Evolutionary conservation across 495 filamentous ascomycete genomes (phyloP), one percentile per base, ranked within the genome.

Genomic region (Aspergillus incahuasiensis): DNA sequence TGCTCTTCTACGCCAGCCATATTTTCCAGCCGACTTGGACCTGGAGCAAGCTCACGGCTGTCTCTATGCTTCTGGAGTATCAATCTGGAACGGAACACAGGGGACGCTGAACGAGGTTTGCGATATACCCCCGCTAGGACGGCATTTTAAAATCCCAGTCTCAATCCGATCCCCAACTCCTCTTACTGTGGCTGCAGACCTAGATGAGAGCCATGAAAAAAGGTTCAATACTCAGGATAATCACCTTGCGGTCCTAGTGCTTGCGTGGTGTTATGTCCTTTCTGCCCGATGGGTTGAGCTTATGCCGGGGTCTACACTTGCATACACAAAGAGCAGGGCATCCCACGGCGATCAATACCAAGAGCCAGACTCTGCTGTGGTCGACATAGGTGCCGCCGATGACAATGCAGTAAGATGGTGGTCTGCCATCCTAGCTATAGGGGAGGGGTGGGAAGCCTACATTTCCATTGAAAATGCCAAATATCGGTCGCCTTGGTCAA

Each of bases 261-360:
- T 30, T 41, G 35, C 48, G 15, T 52, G 48, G 48, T 41, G 48
- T 30, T 52, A 52, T 52, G 42, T 52, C 6, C 22, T 52, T 42
- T 52, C 38, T 16, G 48, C 35, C 7, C 21, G 35, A 19, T 52
- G 38, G 48, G 48, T 22, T 52, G 5, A 42, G 15, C 19, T 52
- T 7, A 52, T 52, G 34, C 48, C 48, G 20, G 35, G 30, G 30
- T 34, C 48, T n/a, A 30, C n/a, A 52, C 48, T 52, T 13, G 20
- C 13, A 52, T 52, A 52, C 24, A 52, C 48, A 9, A 15, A 52
- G 15, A 52, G 48, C 35, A 42, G 42, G 19, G 48, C 48, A 52
- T 52, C 22, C 48, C 18, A 52, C 32, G 40, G 32, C 48, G 18
- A 28, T n/a, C 3, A 42, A 16, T n/a, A 20, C 48, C 20, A n/a